Conservation (phyloP, 2,329 filamentous ascomycete species). For the Exophiala alcalophila region DNA sequence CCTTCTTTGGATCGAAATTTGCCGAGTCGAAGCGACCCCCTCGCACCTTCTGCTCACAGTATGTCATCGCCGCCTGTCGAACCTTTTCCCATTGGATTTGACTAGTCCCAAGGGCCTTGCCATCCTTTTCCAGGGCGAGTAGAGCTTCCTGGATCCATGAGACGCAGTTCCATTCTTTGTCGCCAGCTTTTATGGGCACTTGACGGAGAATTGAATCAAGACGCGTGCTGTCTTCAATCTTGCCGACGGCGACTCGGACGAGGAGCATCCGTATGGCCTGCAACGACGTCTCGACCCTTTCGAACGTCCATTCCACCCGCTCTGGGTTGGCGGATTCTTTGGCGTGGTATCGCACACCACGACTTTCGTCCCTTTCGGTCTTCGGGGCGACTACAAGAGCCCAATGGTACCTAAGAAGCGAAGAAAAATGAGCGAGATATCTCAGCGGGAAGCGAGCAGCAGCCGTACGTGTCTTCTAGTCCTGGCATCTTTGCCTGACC, state of each 20-base stretch:
- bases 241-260: constrained; percentile 35
- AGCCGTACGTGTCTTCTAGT: constrained; percentile 33
- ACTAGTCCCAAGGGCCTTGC: constrained; percentile 36
- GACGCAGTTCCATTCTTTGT: constrained; percentile 45
- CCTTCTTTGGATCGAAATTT: constrained; percentile 34
- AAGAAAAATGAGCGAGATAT: too few relatives aligned
- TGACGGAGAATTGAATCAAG: constrained; percentile 34
- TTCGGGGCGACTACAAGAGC: constrained; percentile 41
- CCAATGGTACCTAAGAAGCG: constrained; percentile 39
- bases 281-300: constrained; percentile 30
- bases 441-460: constrained; percentile 19
- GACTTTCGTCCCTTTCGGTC: constrained; percentile 25
- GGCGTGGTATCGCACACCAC: constrained; percentile 36
- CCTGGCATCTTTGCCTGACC: constrained; percentile 30
- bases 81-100: constrained; percentile 37
- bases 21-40: constrained; percentile 43
- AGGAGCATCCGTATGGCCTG: constrained; percentile 33
- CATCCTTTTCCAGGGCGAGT: constrained; percentile 32
- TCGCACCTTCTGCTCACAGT: constrained; percentile 40
- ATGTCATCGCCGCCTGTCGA: constrained; percentile 39
- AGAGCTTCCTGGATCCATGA: constrained; percentile 45
- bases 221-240: constrained; percentile 34
- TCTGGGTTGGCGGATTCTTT: constrained; percentile 32
- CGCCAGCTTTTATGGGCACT: constrained; percentile 34
- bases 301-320: constrained; percentile 33